Evolutionary conservation across 345 rosid species (phyloP), one percentile per base, ranked within the genome.

Genomic region (Gynandropsis gynandra): DNA sequence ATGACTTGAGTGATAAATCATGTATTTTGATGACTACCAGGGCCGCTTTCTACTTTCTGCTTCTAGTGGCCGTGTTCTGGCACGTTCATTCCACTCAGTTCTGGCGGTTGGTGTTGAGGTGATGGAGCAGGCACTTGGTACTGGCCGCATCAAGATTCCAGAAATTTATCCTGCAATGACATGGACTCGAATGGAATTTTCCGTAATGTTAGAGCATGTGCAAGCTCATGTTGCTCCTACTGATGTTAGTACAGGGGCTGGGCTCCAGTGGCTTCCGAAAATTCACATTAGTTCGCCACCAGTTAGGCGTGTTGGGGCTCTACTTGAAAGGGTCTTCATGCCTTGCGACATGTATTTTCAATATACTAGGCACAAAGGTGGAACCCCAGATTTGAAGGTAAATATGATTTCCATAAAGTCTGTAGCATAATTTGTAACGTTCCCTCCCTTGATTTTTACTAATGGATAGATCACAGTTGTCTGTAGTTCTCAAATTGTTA

Each of bases 191-290:
- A 87, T 59, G 78, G 97, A 92, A 65, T 75, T 79, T 47, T 87
- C 98, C 34, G 98, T 92, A 40, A 92, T 92, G 98, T 63, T 92
- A 78, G 88, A 85, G 76, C 85, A 72, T 70, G 98, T 92, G 36
- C 98, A 92, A 66, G 98, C 97, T 64, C 98, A 92, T 72, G 98
- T 92, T 72, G 96, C 98, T 63, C 98, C 98, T 10, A 92, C 98
- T 68, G 98, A 92, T 74, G 98, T 92, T 62, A 95, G 87, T 69
- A 97, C 97, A 50, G 98, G 98, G 54, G 98, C 98, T 63, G 98
- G 95, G 65, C 66, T 92, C 56, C 98, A 92, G 73, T 92, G 98
- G 98, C 95, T 92, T 63, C 97, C 90, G 36, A 92, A 82, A 73
- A 83, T 92, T 71, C 85, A 51, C 48, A 76, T 72, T 70, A 83